Evolutionary conservation across 768 basidiomycete genomes (phyloP).

Genomic region (Kwoniella pini): DNA sequence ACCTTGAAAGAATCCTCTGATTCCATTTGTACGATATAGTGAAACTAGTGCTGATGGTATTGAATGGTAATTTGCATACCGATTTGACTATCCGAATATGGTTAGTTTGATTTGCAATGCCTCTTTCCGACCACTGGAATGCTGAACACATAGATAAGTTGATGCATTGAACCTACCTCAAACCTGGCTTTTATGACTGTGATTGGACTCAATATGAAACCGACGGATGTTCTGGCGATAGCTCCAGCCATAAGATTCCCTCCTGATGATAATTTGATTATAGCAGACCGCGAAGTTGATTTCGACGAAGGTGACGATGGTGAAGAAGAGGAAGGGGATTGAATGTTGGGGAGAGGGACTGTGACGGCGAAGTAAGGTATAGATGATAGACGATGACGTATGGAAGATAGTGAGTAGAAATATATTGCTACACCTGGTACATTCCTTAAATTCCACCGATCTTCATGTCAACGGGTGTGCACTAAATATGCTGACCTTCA

Average conservation of each 20-base stretch:
- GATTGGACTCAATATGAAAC: constrained; percentile 83
- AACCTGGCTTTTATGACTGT: constrained; percentile 88
- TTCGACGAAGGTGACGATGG: constrained; percentile 9
- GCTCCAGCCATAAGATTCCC: constrained; percentile 89
- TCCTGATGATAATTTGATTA: constrained; percentile 62
- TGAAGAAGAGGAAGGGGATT: neutral
- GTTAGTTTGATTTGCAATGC: no score
- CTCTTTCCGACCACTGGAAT: no score
- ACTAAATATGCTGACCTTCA: neutral
- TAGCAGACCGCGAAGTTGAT: constrained; percentile 29
- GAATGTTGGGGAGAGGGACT: neutral
- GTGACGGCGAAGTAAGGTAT: constrained; percentile 67
- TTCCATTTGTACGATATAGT: constrained; percentile 59
- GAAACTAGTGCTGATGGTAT: constrained; percentile 44
- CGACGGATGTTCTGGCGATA: constrained; percentile 73
- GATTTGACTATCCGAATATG: constrained; percentile 45
- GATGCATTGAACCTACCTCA: constrained; percentile 69
- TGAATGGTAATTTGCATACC: constrained; percentile 47
- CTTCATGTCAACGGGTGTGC: constrained; percentile 7
- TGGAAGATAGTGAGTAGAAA: constrained; percentile 79
- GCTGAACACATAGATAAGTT: no score
- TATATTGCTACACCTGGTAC: constrained; percentile 91
- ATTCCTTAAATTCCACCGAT: constrained; percentile 69
- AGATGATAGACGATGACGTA: constrained; percentile 73
- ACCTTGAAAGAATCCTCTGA: constrained; percentile 79